These are phyloP conservation scores for Ophiostoma australiae DNA, from an alignment of 2,329 filamentous ascomycete genomes.

Conservation along the genomic window DNA sequence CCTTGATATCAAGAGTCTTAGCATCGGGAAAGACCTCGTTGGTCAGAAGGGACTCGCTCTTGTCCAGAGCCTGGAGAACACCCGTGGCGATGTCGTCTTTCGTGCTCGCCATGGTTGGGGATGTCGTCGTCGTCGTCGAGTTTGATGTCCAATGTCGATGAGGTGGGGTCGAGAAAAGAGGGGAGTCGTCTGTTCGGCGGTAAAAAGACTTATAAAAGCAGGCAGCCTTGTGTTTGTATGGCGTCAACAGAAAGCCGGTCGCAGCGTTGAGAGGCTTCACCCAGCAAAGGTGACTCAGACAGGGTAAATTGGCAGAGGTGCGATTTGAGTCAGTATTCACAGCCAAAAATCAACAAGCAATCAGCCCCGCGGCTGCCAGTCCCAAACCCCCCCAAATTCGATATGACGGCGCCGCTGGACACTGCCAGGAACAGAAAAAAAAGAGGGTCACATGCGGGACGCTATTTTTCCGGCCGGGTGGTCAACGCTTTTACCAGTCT, in stretches of 20 bases:
- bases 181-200: neutral
- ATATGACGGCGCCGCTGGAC: conserved; percentile 6
- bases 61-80: conserved; percentile 61
- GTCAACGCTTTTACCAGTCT: neutral
- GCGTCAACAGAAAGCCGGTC: neutral
- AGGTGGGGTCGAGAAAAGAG: conserved; percentile 1
- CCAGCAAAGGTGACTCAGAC: conserved; percentile 15
- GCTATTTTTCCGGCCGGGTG: conserved; percentile 23
- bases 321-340: conserved; percentile 6
- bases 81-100: conserved; percentile 56
- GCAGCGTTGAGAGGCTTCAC: neutral
- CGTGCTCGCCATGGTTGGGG: conserved; percentile 25
- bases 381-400: neutral
- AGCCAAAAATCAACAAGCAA: conserved; percentile 11
- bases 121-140: conserved; percentile 22
- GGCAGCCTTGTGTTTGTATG: neutral
- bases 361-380: conserved; percentile 10
- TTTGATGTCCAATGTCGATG: conserved; percentile 5
- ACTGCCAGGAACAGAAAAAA: conserved; percentile 10
- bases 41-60: conserved; percentile 61
- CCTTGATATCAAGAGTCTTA: conserved; percentile 69
- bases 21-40: conserved; percentile 63
- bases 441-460: conserved; percentile 15
- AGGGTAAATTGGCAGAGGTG: neutral
- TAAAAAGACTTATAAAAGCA: neutral